phyloP scores from a whole-genome alignment of 352 stramenopile genomes.

The Phytophthora fragariae region DNA sequence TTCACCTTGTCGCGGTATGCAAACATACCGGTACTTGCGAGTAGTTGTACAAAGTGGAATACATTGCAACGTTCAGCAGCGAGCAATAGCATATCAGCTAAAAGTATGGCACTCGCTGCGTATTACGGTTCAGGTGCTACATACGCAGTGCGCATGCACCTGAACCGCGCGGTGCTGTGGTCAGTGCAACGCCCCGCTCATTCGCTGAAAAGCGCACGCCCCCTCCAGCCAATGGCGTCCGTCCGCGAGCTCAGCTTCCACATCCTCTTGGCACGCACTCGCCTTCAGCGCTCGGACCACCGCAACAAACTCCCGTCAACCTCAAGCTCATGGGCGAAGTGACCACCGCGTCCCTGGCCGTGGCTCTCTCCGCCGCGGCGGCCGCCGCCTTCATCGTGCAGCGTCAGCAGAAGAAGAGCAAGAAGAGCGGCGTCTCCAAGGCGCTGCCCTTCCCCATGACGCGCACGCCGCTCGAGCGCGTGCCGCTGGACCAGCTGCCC shows the following conservation, averaged over 20 bases:
- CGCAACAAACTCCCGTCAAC: neutral
- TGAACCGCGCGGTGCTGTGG: neutral
- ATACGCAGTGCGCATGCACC: no score
- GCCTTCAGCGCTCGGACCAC: constrained; percentile 12
- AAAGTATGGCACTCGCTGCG: no score
- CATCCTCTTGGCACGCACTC: neutral
- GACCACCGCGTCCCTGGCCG: constrained; percentile 34
- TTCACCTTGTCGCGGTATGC: neutral
- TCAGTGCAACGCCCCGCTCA: constrained; percentile 8
- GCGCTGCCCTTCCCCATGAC: constrained; percentile 63
- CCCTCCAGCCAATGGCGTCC: constrained; percentile 17
- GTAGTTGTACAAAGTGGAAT: neutral
- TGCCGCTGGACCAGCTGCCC: constrained; percentile 75
- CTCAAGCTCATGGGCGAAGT: constrained; percentile 28
- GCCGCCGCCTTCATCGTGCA: constrained; percentile 69
- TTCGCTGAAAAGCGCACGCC: constrained; percentile 17
- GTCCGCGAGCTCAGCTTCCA: neutral
- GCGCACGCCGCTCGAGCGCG: constrained; percentile 76
- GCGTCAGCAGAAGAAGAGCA: constrained; percentile 56
- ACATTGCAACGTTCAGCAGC: no score
- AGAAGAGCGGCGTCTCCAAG: constrained; percentile 16
- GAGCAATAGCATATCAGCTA: no score
- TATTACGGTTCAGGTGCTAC: no score
- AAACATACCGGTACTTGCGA: neutral
- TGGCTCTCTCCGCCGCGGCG: constrained; percentile 58